These are phyloP conservation scores for Cutaneotrichosporon curvatum DNA, from an alignment of 1,284 basidiomycete genomes.

Conservation along the genomic window DNA sequence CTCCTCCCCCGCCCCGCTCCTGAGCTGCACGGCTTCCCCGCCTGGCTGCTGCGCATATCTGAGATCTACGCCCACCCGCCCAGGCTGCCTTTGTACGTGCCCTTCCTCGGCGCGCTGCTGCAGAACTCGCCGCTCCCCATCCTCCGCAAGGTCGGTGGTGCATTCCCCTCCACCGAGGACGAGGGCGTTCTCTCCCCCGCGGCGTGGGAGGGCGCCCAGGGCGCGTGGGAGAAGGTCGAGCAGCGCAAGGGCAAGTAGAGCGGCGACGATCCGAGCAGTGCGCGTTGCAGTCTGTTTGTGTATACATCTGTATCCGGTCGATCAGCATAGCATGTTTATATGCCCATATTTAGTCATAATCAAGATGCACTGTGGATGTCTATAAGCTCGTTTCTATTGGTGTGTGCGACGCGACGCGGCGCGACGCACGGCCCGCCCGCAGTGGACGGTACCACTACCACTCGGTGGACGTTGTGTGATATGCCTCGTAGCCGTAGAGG, in stretches of 20 bases:
- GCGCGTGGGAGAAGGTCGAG: conserved; percentile 22
- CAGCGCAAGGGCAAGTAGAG: conserved; percentile 20
- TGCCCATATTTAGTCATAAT: not conserved
- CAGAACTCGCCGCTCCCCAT: conserved; percentile 15
- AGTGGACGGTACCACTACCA: too few species aligned
- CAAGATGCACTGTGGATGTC: not conserved
- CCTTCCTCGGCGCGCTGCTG: conserved; percentile 14
- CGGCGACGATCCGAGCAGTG: not conserved
- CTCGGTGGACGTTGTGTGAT: too few species aligned
- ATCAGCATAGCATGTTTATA: not conserved
- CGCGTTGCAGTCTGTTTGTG: not conserved
- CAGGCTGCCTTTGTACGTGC: conserved; percentile 21
- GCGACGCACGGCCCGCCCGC: too few species aligned
- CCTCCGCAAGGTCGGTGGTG: conserved; percentile 14
- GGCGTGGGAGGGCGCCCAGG: conserved; percentile 19
- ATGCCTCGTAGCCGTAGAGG: conserved; percentile 67
- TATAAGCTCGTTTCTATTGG: too few species aligned
- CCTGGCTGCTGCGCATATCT: conserved; percentile 34
- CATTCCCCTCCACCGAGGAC: conserved; percentile 8
- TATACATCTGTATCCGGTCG: not conserved
- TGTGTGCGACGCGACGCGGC: too few species aligned
- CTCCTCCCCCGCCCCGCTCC: conserved; percentile 30
- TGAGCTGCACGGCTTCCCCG: conserved; percentile 34
- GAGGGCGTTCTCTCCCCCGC: conserved; percentile 13
- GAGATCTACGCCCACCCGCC: conserved; percentile 34